These are phyloP conservation scores for Rhododendron simsii DNA, from an alignment of 148 eudicot genomes.

Conservation along the genomic window DNA sequence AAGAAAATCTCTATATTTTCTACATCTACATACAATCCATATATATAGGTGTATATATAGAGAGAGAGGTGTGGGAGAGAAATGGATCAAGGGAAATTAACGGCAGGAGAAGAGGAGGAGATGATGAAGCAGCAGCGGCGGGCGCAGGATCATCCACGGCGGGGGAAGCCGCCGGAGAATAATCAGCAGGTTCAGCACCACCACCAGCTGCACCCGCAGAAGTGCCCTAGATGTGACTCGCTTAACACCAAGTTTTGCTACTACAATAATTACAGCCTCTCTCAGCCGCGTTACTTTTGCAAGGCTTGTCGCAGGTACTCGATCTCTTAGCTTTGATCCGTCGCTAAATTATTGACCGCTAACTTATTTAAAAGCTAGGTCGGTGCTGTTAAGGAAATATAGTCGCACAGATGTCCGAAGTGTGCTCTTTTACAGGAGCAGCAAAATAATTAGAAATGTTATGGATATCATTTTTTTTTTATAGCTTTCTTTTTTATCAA, in stretches of 20 bases:
- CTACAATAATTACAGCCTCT: constrained; percentile 38
- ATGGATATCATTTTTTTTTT: no score
- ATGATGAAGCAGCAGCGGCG: constrained; percentile 2
- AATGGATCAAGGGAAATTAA: constrained; percentile 22
- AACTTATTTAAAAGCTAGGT: neutral
- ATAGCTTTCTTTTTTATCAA: no score
- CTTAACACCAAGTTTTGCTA: constrained; percentile 47
- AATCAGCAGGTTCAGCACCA: neutral
- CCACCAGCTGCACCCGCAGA: constrained; percentile 23
- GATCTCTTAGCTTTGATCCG: neutral
- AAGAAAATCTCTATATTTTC: neutral
- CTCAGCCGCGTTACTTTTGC: constrained; percentile 46
- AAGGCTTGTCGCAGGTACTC: constrained; percentile 31
- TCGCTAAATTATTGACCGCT: neutral
- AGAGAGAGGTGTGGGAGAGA: neutral
- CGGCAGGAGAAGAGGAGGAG: neutral
- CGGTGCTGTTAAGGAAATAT: neutral
- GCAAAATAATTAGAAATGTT: neutral
- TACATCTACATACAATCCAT: neutral
- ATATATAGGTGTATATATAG: neutral
- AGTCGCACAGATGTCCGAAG: neutral
- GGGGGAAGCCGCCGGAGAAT: constrained; percentile 13
- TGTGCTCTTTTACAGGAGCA: neutral
- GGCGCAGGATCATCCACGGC: neutral
- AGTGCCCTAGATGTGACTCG: constrained; percentile 48